Evolutionary conservation across 495 filamentous ascomycete genomes (phyloP).

Genomic region (Annulohypoxylon stygium): DNA sequence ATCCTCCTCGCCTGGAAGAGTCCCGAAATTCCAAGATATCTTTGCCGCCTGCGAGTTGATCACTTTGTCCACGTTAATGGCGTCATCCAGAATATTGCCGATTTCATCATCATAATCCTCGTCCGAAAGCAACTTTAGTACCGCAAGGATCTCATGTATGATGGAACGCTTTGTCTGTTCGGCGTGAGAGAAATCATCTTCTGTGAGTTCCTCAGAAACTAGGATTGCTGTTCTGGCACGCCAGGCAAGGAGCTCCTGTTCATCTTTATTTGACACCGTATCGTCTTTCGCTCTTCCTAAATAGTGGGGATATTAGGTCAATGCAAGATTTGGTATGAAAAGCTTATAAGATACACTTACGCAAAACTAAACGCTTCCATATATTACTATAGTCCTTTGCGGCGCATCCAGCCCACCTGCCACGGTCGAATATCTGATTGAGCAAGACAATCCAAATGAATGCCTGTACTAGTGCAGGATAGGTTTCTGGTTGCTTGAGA

Average conservation of each 20-base stretch:
- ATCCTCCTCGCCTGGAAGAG: not conserved
- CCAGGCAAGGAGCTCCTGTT: not conserved
- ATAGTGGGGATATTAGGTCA: not conserved
- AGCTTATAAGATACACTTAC: not conserved
- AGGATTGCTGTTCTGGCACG: constrained; percentile 1
- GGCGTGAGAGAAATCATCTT: not conserved
- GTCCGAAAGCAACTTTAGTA: not conserved
- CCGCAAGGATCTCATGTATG: too few relatives aligned
- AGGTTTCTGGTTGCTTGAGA: not conserved
- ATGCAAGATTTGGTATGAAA: not conserved
- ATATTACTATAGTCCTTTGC: not conserved
- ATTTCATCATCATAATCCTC: not conserved
- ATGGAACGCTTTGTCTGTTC: not conserved
- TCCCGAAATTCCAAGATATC: not conserved
- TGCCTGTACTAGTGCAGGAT: not conserved
- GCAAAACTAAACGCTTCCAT: not conserved
- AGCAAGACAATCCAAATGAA: not conserved
- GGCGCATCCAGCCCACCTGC: not conserved
- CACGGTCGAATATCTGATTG: not conserved
- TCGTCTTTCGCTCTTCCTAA: not conserved
- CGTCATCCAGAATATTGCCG: not conserved
- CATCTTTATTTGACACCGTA: too few relatives aligned
- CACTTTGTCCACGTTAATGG: constrained; percentile 5
- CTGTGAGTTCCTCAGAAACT: not conserved
- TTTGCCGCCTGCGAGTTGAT: not conserved